A percentile compares a stretch with the other conserved stretches of the same genome.
Evolutionary conservation across 2,329 filamentous ascomycete species (phyloP).

Genomic region (Epicoccum sorghinum): DNA sequence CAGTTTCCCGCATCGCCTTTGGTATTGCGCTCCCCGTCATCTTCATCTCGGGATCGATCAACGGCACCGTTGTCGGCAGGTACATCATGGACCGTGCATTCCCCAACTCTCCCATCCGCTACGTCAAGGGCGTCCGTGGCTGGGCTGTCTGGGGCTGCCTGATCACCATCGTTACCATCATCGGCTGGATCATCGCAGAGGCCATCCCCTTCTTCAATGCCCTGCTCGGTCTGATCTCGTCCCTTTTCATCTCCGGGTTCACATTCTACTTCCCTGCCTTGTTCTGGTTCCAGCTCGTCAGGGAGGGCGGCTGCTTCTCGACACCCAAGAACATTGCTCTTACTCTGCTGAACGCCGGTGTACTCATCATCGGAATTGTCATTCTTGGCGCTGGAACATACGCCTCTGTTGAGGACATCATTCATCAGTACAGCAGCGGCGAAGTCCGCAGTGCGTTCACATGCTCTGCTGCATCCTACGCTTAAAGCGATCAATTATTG

Average conservation of each 20-base stretch:
- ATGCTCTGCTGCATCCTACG: slow-evolving; percentile 44
- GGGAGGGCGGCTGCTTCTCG: slow-evolving; percentile 52
- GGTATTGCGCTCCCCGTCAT: slow-evolving; percentile 75
- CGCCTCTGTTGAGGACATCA: slow-evolving; percentile 53
- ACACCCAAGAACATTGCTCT: slow-evolving; percentile 40
- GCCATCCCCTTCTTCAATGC: slow-evolving; percentile 74
- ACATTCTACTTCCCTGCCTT: slow-evolving; percentile 55
- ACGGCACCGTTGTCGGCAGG: slow-evolving; percentile 70
- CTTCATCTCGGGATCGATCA: slow-evolving; percentile 73
- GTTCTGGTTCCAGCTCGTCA: slow-evolving; percentile 49
- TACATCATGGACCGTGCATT: slow-evolving; percentile 67
- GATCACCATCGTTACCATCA: slow-evolving; percentile 61
- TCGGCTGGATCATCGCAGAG: slow-evolving; percentile 73
- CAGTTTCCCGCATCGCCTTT: slow-evolving; percentile 72
- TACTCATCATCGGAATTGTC: slow-evolving; percentile 40
- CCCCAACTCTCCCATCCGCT: slow-evolving; percentile 60
- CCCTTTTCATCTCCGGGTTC: slow-evolving; percentile 72
- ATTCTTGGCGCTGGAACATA: slow-evolving; percentile 52
- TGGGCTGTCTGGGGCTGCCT: slow-evolving; percentile 66
- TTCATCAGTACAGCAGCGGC: slow-evolving; percentile 48
- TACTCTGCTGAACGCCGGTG: slow-evolving; percentile 34
- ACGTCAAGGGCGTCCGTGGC: slow-evolving; percentile 42
- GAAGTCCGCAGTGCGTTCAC: slow-evolving; percentile 50
- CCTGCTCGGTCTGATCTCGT: slow-evolving; percentile 67
- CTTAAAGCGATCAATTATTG: slow-evolving; percentile 16